Base-by-base conservation (phyloP, 805 yeast species). In the Isabelozyma heimii region DNA sequence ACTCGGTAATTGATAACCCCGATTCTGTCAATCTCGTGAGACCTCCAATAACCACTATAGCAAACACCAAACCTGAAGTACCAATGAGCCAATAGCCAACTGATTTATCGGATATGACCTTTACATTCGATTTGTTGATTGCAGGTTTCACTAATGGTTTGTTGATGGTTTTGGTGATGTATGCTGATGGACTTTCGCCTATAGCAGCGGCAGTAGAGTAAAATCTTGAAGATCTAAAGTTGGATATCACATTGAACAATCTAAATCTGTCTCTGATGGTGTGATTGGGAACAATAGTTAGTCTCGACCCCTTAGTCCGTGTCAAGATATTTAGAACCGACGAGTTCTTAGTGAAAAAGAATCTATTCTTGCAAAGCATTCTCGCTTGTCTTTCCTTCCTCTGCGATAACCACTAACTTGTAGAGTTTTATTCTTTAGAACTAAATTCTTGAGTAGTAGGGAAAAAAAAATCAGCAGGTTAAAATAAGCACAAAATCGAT, bases 21-120 rank as follows among this genome's bases (percentile, higher is more conserved):
- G 97, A 89, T 63, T 94, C 99, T 0, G 99, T 94, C 42, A 94
- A 76, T 60, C 99, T 80, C 0, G 99, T 94, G 42, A 94, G 76
- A 0, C 99, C 99, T 42, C 99, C 99, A 5, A 94, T 75, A n/a
- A 94, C 84, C 13, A 94, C 98, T 52, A 94, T 94, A 35, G 96
- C 97, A 67, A 94, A 94, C 1, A 94, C 97, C 13, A 94, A 72
- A 0, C 87, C 86, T 1, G 97, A 87, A 0, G 95, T 85, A 20
- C 94, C 92, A 6, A 91, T 70, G 47, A 96, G 78, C 89, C 98
- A 87, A 63, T 87, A 89, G 0, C 96, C 97, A 2, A 90, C 92
- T 2, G 58, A 45, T 48, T 61, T 67, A 44, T 59, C 53, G 6
- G 73, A 60, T 12, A 61, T 50, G n/a, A 40, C 27, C 8, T 42